phyloP scores from a whole-genome alignment of 805 yeast genomes.

The Tetrapisispora arboricola region DNA sequence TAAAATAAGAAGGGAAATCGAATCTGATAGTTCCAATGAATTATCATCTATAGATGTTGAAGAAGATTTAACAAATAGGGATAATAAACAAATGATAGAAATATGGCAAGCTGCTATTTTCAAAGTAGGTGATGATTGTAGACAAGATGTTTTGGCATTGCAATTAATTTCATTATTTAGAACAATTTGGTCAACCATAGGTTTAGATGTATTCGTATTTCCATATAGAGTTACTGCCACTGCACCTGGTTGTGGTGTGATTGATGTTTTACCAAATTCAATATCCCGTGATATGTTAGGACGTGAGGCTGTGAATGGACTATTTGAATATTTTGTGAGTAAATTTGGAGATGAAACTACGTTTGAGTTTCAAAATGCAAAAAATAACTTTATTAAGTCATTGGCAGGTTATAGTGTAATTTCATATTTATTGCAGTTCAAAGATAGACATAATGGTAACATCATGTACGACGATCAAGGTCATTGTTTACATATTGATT shows the following conservation, averaged over 20 bases:
- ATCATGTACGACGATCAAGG: conserved; percentile 94
- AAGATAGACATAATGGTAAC: conserved; percentile 97
- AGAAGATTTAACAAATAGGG: not conserved
- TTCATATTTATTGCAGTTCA: conserved; percentile 82
- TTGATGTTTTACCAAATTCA: conserved; percentile 93
- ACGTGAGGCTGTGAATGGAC: conserved; percentile 95
- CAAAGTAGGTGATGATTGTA: conserved; percentile 98
- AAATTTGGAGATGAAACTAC: conserved; percentile 94
- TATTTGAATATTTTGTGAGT: conserved; percentile 82
- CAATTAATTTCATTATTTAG: conserved; percentile 88
- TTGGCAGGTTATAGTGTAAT: conserved; percentile 91
- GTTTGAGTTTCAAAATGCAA: conserved; percentile 79
- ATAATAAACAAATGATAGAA: conserved; percentile 32
- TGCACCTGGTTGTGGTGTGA: conserved; percentile 98
- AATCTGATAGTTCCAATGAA: conserved; percentile 32
- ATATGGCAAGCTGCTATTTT: conserved; percentile 93
- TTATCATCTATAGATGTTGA: conserved; percentile 15
- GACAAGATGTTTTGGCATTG: conserved; percentile 91
- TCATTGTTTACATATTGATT: conserved; percentile 90
- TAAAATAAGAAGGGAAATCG: conserved; percentile 53
- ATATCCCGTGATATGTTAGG: conserved; percentile 97
- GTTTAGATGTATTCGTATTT: conserved; percentile 81
- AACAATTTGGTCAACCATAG: conserved; percentile 79
- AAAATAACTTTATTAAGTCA: conserved; percentile 87
- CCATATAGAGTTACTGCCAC: conserved; percentile 97